Evolutionary conservation across 208 protist genomes (phyloP), one percentile per base, ranked within the genome.

Genomic region (Leishmania tarentolae): DNA sequence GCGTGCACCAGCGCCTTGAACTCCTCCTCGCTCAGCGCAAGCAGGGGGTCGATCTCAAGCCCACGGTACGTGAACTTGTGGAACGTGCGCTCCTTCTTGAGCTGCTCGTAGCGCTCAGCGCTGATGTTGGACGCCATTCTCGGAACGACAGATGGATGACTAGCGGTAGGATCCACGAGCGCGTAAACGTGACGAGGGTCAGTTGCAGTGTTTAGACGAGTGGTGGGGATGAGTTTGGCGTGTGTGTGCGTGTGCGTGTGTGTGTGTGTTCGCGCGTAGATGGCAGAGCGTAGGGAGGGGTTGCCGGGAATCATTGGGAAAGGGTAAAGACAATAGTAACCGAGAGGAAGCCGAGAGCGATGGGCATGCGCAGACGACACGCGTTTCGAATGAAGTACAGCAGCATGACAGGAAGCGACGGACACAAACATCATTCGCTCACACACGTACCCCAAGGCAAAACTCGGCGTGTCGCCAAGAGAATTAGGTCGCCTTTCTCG

Each of bases 1-100:
- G 98, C 92, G 86, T 93, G 90, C 81, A 99, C 88, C 21, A 99
- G 90, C 42, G 97, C 82, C 83, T 96, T 94, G 75, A 99, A 96
- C 94, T 99, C 90, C 47, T 97, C 95, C 79, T 96, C 91, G 70
- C 82, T 95, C 80, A 99, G 96, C 42, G 98, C 96, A 70, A 99
- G 91, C 66, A 99, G 93, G 71, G 95, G 92, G 81, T 99, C 98
- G 78, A 99, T 95, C 82, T 99, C 96, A 76, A 99, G 89, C 63
- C 98, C 98, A 85, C 97, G 93, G 97, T 95, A 99, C 77, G 95
- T 94, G 96, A 99, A 99, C 95, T 99, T 99, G 90, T 99, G 95
- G 98, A 99, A 99, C 75, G 98, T 98, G 81, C 98, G 97, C 94
- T 98, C 97, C 95, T 99, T 99, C 91, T 98, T 98, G 66, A 97